Evolutionary conservation across 352 stramenopile genomes (phyloP), one percentile per base, ranked within the genome.

Genomic region (Globisporangium takayamanum): DNA sequence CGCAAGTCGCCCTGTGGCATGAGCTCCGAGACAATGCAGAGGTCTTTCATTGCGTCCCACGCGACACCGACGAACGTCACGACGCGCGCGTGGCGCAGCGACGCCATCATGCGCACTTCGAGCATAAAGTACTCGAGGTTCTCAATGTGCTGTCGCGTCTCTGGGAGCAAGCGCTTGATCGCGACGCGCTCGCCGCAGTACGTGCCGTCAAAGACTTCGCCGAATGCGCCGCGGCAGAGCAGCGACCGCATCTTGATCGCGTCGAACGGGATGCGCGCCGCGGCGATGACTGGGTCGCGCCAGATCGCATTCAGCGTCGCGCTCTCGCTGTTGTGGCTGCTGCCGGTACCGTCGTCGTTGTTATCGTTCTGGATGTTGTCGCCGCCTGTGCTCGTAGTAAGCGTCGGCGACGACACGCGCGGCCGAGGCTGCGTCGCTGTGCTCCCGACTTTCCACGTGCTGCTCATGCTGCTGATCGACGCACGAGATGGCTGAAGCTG

Each of bases 81-180:
- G 51, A 86, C 67, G 7, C 66, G 63, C 11, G 58, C 54, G 50
- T 82, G 72, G 25, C 80, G 62, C 26, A 87, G 28, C 1, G 49
- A 68, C 22, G 67, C 39, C 41, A 78, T 57, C 51, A 86, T 59
- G 49, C 73, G 71, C 2, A 84, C 67, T 53, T 89, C 80, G 3
- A 62, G 66, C 56, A 87, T 46, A 37, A 87, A 84, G 26, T 73
- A 66, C 53, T 85, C 70, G 44, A 87, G 69, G 20, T 68, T 66
- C 42, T 65, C 57, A 62, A 85, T 49, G 44, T 78, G 61, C 26
- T 70, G 61, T 3, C 74, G 68, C 1, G 63, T 60, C 30, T 87
- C 77, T 0, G 71, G 67, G 37, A 78, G 22, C 22, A 87, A 51
- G 7, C 66, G 57, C 67, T 87, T 87, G 55, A 87, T 74, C 1